Percentiles rank a stretch among this genome's conserved stretches.
These are phyloP conservation scores for Cerrena zonata DNA, from an alignment of 1,284 basidiomycete species.

Conservation along the genomic window DNA sequence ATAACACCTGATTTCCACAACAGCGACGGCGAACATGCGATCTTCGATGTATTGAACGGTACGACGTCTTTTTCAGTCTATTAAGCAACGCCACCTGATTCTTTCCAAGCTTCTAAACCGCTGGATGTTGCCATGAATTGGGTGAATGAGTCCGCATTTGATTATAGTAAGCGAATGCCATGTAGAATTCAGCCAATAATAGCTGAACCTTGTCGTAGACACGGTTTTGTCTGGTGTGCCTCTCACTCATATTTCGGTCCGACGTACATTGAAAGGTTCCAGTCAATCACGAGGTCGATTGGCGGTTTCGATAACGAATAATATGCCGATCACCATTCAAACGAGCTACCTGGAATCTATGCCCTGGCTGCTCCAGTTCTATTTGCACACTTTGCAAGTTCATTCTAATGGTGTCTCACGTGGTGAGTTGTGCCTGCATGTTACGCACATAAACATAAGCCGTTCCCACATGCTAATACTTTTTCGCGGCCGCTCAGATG, in stretches of 20 bases:
- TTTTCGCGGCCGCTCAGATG: slow-evolving; percentile 34
- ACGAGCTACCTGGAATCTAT: slow-evolving; percentile 84
- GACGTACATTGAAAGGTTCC: slow-evolving; percentile 68
- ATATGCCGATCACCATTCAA: slow-evolving; percentile 41
- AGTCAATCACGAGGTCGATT: slow-evolving; percentile 76
- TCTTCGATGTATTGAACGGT: slow-evolving; percentile 50
- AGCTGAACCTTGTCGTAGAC: slow-evolving; percentile 13
- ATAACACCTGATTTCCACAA: slow-evolving; percentile 46
- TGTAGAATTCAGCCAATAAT: background rate
- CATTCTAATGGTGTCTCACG: slow-evolving; percentile 34
- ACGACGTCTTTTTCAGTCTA: slow-evolving; percentile 16
- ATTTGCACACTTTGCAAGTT: slow-evolving; percentile 72
- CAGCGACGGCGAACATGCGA: slow-evolving; percentile 29
- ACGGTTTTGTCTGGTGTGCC: slow-evolving; percentile 24
- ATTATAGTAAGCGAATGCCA: slow-evolving; percentile 45
- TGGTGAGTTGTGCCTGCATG: slow-evolving; percentile 34
- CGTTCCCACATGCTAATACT: background rate
- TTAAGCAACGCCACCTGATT: slow-evolving; percentile 9
- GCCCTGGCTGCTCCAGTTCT: slow-evolving; percentile 89
- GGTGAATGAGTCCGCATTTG: slow-evolving; percentile 45
- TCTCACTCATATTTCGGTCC: slow-evolving; percentile 49
- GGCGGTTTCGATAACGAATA: slow-evolving; percentile 66
- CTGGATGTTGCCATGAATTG: slow-evolving; percentile 55
- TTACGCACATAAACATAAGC: background rate
- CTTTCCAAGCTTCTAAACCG: slow-evolving; percentile 15